A percentile compares a stretch with the other conserved stretches of the same genome.
These are phyloP conservation scores for Moesziomyces antarcticus DNA, from an alignment of 1,284 basidiomycete species.

Conservation along the genomic window DNA sequence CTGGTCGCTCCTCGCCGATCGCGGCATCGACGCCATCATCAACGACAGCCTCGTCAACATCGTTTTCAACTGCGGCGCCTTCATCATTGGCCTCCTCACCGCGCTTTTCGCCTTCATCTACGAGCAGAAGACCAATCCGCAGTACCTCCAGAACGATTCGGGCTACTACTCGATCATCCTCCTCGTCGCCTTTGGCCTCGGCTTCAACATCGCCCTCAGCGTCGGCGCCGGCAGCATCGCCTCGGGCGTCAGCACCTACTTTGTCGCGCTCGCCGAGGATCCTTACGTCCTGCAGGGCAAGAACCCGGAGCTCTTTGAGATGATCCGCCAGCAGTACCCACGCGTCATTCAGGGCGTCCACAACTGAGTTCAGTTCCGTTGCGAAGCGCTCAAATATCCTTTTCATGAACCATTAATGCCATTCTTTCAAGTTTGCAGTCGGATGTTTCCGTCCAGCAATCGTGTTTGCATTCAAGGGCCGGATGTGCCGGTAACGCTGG, in stretches of 20 bases:
- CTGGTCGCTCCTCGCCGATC: conserved; percentile 83
- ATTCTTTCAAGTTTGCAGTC: too few species aligned
- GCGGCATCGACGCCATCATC: conserved; percentile 82
- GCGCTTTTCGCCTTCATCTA: conserved; percentile 85
- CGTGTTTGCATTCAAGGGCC: not conserved
- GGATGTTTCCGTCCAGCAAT: not conserved
- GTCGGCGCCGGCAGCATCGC: conserved; percentile 65
- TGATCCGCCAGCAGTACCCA: conserved; percentile 62
- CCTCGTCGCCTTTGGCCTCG: conserved; percentile 63
- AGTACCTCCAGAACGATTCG: conserved; percentile 53
- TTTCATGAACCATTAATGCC: not conserved
- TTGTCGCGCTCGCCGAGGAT: conserved; percentile 65
- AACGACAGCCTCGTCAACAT: conserved; percentile 85
- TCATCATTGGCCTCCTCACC: conserved; percentile 79
- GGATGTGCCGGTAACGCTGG: not conserved
- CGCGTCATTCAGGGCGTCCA: conserved; percentile 66
- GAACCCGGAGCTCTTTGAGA: conserved; percentile 55
- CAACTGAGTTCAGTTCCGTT: conserved; percentile 7
- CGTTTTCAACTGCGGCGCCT: conserved; percentile 71
- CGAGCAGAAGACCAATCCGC: conserved; percentile 69
- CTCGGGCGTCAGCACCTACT: conserved; percentile 66
- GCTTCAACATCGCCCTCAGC: conserved; percentile 67
- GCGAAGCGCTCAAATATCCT: not conserved
- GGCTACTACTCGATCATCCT: conserved; percentile 54
- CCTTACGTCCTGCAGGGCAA: conserved; percentile 53